Base-by-base conservation (phyloP, 2,329 filamentous ascomycete species). In the Colletotrichum eleusines region DNA sequence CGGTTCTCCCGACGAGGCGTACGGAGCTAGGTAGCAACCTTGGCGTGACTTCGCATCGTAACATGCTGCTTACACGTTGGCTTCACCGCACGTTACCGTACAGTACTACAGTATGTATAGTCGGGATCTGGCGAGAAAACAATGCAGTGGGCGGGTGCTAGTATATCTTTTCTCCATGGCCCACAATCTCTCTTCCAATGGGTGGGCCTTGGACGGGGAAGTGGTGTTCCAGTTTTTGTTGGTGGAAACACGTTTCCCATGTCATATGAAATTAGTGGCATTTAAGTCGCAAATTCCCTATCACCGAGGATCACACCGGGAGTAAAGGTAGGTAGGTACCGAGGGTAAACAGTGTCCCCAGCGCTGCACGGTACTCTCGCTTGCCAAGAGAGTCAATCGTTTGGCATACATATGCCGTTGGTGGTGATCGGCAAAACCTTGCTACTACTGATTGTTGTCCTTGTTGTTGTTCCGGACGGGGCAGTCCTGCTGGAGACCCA, bases 321-420 rank as follows among this genome's bases (percentile, higher is more conserved):
- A 62, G n/a, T n/a, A 54, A 38, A 23, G 54, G 38, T n/a, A 31
- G 18, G n/a, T n/a, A n/a, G n/a, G n/a, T n/a, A n/a, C n/a, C n/a
- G n/a, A n/a, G n/a, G 44, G 55, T 66, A n/a, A 26, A 40, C 48
- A 28, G 40, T 38, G 38, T 18, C 20, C 40, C 55, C 31, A 50
- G 48, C 42, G 54, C 48, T n/a, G n/a, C n/a, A n/a, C n/a, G n/a
- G n/a, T n/a, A n/a, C n/a, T n/a, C n/a, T 48, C 57, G 50, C 9
- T 50, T 50, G 50, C 67, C 55, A 58, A 70, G 57, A 31, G 40
- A 61, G 53, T 66, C n/a, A n/a, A n/a, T n/a, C 50, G 67, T 67
- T 67, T 62, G 63, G 67, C 31, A 26, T 42, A 7, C 31, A 26
- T 42, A 7, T 23, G 53, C 53, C 33, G n/a, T 38, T 1, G 28